phyloP scores from a whole-genome alignment of 495 filamentous ascomycete genomes.

The Penicillium subrubescens region DNA sequence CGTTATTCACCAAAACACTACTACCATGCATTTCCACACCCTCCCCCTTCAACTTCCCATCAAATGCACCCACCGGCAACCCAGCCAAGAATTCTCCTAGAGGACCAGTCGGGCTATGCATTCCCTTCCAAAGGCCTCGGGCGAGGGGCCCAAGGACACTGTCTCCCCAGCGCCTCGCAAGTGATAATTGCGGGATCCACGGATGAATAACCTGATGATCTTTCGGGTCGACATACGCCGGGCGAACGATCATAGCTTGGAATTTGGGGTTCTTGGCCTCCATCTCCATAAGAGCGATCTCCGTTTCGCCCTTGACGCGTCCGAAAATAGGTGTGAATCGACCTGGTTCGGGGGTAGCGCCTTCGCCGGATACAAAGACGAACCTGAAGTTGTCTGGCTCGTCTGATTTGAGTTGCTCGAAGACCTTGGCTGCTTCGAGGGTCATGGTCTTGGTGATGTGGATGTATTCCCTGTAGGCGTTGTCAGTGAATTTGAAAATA shows the following conservation, averaged over 20 bases:
- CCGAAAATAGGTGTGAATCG: slow-evolving; percentile 58
- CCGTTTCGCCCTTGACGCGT: slow-evolving; percentile 64
- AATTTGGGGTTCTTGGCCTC: slow-evolving; percentile 47
- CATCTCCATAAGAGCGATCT: slow-evolving; percentile 52
- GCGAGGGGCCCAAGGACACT: slow-evolving; percentile 13
- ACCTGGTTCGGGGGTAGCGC: slow-evolving; percentile 50
- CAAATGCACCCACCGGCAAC: slow-evolving; percentile 61
- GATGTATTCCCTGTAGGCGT: slow-evolving; percentile 57
- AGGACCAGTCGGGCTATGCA: slow-evolving; percentile 38
- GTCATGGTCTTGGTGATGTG: slow-evolving; percentile 68
- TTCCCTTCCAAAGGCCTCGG: slow-evolving; percentile 10
- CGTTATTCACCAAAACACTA: slow-evolving; percentile 19
- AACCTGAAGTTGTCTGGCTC: slow-evolving; percentile 55
- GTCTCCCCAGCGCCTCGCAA: neutral
- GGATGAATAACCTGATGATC: slow-evolving; percentile 51
- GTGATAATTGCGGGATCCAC: slow-evolving; percentile 33
- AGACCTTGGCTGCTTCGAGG: slow-evolving; percentile 61
- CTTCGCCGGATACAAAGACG: slow-evolving; percentile 67
- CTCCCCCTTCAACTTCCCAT: slow-evolving; percentile 38
- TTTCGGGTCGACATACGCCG: slow-evolving; percentile 52
- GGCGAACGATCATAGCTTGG: slow-evolving; percentile 53
- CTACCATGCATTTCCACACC: slow-evolving; percentile 37
- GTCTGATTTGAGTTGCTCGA: slow-evolving; percentile 50
- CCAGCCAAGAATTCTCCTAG: slow-evolving; percentile 52
- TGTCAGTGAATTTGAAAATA: neutral